Base-by-base conservation (phyloP, 257 asterid species). In the Solanum neorickii region DNA sequence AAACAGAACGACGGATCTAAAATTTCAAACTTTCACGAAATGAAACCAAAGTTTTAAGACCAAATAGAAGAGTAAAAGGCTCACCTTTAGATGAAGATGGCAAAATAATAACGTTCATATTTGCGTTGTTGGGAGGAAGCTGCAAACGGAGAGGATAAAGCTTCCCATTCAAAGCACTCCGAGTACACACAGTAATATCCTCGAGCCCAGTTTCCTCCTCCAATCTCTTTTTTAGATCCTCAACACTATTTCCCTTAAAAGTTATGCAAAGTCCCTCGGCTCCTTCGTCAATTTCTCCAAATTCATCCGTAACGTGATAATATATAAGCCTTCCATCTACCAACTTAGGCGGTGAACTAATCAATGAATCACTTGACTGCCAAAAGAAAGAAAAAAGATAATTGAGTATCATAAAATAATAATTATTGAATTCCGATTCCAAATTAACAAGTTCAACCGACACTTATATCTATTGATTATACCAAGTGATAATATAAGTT, bases 121-220 rank as follows among this genome's bases (percentile, higher is more conserved):
- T 89, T 15, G 96, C 84, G 25, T 95, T 94, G 86, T 97, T 95
- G 44, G 99, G 99, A 70, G 99, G 99, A 88, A 97, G 98, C 90
- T 94, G 98, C 87, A 97, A 93, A 52, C 94, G 98, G 27, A 97
- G 99, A 86, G 99, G 99, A 85, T 92, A 95, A 77, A 97, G 95
- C 83, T 95, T 95, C 82, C 97, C 98, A 82, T 97, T 93, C 69
- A 95, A 90, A 7, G 98, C 97, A 87, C 98, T 95, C 83, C 90
- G 84, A 0, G 96, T 93, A 88, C 99, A 94, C 44, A 97, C 99
- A 1, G 93, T 92, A 77, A 95, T 85, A 37, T 95, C 98, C 18
- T 91, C 85, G 10, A 94, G 83, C 86, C 97, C 96, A 1, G 92
- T 88, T 84, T 93, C 99, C 21, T 82, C 94, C 91, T 93, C 95